Conservation (phyloP, 2,329 filamentous ascomycete species). For the Colletotrichum somersetense region DNA sequence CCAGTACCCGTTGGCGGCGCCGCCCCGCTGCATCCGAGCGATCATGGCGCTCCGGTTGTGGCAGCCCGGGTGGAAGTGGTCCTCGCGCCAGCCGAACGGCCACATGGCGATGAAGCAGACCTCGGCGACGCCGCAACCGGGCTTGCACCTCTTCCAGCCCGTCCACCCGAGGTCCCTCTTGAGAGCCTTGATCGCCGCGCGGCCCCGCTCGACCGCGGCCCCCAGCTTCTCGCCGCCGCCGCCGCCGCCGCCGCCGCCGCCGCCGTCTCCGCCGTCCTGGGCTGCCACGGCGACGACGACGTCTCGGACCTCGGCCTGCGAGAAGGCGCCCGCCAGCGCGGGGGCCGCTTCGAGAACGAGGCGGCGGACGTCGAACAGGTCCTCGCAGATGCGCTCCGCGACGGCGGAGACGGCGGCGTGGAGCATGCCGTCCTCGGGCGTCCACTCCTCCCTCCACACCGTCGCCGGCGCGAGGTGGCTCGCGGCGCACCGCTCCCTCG, state of each 20-base stretch:
- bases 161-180: constrained; percentile 69
- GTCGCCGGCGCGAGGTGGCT: constrained; percentile 57
- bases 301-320: constrained; percentile 5
- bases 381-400: constrained; percentile 54
- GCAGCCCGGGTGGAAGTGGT: constrained; percentile 57
- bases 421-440: constrained; percentile 60
- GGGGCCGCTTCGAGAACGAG: constrained; percentile 23
- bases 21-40: background rate
- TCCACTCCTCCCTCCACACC: constrained; percentile 47
- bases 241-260: background rate
- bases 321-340: background rate
- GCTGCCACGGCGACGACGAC: background rate
- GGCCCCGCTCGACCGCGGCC: constrained; percentile 23
- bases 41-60: constrained; percentile 33
- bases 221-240: background rate
- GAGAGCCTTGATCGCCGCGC: constrained; percentile 49
- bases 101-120: constrained; percentile 74
- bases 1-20: constrained; percentile 18
- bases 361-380: constrained; percentile 19
- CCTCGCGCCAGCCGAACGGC: constrained; percentile 67
- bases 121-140: constrained; percentile 65
- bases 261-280: background rate
- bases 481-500: constrained; percentile 60
- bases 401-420: constrained; percentile 57
- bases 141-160: constrained; percentile 67